These are phyloP conservation scores for Cenchrus americanus DNA, from an alignment of 176 grass and related monocot genomes.

Conservation along the genomic window DNA sequence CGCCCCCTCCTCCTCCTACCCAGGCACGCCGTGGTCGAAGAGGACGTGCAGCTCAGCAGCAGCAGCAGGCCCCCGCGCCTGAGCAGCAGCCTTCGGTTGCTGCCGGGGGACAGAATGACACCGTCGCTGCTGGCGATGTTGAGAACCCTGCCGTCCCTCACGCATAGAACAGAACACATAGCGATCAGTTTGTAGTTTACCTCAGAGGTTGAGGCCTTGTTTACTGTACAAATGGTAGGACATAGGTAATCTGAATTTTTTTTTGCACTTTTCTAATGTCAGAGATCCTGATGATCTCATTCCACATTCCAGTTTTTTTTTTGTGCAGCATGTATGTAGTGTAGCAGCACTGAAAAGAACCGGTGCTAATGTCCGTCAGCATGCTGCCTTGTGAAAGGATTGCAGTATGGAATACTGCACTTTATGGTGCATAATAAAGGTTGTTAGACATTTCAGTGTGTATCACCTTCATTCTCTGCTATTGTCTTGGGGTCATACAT, in stretches of 20 bases:
- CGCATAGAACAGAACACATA: too few species aligned
- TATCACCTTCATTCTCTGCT: too few species aligned
- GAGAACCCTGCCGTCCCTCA: conserved; percentile 37
- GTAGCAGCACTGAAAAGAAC: background rate
- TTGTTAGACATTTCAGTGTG: background rate
- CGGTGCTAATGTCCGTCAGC: background rate
- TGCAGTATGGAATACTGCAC: background rate
- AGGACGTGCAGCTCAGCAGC: background rate
- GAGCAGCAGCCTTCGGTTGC: conserved; percentile 10
- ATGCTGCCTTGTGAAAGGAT: background rate
- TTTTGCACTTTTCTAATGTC: background rate
- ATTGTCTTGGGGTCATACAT: too few species aligned
- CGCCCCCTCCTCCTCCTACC: conserved; percentile 17
- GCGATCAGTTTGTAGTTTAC: background rate
- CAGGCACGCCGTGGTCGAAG: background rate
- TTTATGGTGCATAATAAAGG: background rate
- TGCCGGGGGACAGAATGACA: background rate
- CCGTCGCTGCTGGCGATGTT: background rate
- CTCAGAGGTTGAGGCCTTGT: background rate
- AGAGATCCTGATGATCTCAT: background rate
- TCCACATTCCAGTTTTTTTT: background rate
- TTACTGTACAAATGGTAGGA: conserved; percentile 16
- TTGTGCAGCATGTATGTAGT: background rate
- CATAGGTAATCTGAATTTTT: background rate
- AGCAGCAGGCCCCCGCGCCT: background rate